Percentiles rank a stretch among this genome's conserved stretches.
Conservation (phyloP, 2,329 filamentous ascomycete species). For the Acarospora socialis region DNA sequence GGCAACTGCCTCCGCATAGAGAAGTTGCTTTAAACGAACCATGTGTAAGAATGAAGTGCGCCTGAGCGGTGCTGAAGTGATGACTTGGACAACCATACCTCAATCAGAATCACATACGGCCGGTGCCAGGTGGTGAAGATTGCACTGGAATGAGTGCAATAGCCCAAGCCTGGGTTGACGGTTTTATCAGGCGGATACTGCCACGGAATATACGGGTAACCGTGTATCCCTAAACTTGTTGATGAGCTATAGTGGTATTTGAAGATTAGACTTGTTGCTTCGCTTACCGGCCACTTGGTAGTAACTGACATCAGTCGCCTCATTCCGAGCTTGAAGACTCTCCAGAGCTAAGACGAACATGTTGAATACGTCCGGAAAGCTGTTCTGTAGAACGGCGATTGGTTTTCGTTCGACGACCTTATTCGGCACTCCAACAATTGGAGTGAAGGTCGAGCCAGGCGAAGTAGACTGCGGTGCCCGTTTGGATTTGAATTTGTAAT, state of each 20-base stretch:
- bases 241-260: not conserved
- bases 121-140: constrained; percentile 7
- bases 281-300: constrained; percentile 4
- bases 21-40: no score
- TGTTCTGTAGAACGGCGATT: constrained; percentile 1
- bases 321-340: not conserved
- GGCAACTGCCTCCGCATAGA: constrained; percentile 1
- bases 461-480: no score
- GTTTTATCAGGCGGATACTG: no score
- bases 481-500: no score
- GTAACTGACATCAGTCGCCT: constrained; percentile 1
- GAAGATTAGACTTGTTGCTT: not conserved
- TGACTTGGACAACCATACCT: no score
- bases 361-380: constrained; percentile 7
- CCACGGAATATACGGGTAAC: constrained; percentile 5
- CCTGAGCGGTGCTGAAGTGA: no score
- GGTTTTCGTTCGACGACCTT: constrained; percentile 4
- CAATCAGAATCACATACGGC: constrained; percentile 4
- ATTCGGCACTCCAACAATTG: no score
- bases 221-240: constrained; percentile 6
- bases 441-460: no score
- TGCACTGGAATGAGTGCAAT: constrained; percentile 6
- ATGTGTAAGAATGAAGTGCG: no score
- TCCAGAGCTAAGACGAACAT: constrained; percentile 6
- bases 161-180: constrained; percentile 5